Evolutionary conservation across 1,284 basidiomycete species (phyloP).

Genomic region (Athelia psychrophila): DNA sequence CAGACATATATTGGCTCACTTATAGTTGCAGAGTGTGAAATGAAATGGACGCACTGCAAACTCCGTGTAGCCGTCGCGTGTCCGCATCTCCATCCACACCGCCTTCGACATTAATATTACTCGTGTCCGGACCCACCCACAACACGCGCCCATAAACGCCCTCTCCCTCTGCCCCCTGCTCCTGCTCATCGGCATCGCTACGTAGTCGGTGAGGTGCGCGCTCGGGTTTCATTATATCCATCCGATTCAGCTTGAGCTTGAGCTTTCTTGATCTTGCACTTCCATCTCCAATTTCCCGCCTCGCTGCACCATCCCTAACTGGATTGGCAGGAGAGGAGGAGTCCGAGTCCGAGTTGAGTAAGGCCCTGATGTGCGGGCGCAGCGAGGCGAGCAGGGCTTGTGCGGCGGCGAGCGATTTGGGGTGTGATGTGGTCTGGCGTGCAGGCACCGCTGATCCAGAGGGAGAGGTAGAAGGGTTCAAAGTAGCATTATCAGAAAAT

Average conservation of each 20-base stretch:
- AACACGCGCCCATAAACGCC: conserved; percentile 50
- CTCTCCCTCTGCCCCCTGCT: conserved; percentile 18
- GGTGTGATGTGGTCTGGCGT: conserved; percentile 11
- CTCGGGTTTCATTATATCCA: conserved; percentile 52
- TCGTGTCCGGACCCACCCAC: conserved; percentile 46
- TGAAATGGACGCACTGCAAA: conserved; percentile 39
- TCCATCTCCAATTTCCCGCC: too few relatives aligned
- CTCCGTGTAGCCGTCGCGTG: conserved; percentile 25
- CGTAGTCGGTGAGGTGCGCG: too few relatives aligned
- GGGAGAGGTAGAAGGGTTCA: background rate
- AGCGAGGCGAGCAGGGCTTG: conserved; percentile 46
- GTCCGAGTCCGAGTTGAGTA: too few relatives aligned
- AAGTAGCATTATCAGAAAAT: conserved; percentile 23
- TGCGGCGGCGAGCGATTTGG: conserved; percentile 40
- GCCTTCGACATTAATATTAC: too few relatives aligned
- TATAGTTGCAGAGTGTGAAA: too few relatives aligned
- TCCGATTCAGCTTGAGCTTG: conserved; percentile 41
- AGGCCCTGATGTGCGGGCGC: conserved; percentile 37
- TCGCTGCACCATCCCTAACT: too few relatives aligned
- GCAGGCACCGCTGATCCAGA: background rate
- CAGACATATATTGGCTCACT: conserved; percentile 26
- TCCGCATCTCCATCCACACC: conserved; percentile 23
- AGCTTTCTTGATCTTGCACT: conserved; percentile 20
- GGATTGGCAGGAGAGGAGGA: too few relatives aligned
- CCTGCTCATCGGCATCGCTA: too few relatives aligned